Base-by-base conservation (phyloP, 441 rosid genomes). In the Omphalea diandra region DNA sequence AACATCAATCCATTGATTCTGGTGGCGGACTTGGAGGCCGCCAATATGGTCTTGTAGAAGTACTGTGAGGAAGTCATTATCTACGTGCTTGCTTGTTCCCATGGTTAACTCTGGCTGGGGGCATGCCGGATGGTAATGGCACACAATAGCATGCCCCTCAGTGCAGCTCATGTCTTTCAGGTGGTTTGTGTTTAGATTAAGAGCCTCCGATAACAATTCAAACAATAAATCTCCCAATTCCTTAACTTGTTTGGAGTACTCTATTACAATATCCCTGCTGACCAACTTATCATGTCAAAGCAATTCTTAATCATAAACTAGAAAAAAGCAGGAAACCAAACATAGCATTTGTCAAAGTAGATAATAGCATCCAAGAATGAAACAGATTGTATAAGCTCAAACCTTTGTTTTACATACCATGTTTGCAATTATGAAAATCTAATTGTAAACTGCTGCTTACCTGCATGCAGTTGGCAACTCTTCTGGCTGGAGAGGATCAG, bases 31-130 rank as follows among this genome's bases (percentile, higher is more conserved):
- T 68, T 88, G 93, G 70, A 89, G 90, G 5, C 92, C 94, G 14
- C 91, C 90, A 2, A 85, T 77, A 11, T 83, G 80, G 75, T 83
- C 90, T 75, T 80, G 89, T 31, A 88, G 75, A 76, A 88, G 89
- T 32, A 85, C 74, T 0, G 89, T 85, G 24, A 90, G 59, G 63
- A 87, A 85, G 59, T 69, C 81, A 43, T 59, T 62, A 49, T 87
- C 87, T 1, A 83, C 27, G 49, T 87, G 94, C 58, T 54, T 76
- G 60, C 73, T 65, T 33, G 80, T 40, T 52, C 86, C 91, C 15
- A 79, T 31, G 3, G 91, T 83, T 56, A 81, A 35, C 20, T 83
- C 83, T 11, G 90, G 90, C 69, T 85, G 68, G 0, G 89, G 90
- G 36, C 90, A 90, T 15, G 76, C 73, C 1, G 88, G 93, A 65